Evolutionary conservation across 2,329 filamentous ascomycete genomes (phyloP).

Genomic region (Fusarium sp.): DNA sequence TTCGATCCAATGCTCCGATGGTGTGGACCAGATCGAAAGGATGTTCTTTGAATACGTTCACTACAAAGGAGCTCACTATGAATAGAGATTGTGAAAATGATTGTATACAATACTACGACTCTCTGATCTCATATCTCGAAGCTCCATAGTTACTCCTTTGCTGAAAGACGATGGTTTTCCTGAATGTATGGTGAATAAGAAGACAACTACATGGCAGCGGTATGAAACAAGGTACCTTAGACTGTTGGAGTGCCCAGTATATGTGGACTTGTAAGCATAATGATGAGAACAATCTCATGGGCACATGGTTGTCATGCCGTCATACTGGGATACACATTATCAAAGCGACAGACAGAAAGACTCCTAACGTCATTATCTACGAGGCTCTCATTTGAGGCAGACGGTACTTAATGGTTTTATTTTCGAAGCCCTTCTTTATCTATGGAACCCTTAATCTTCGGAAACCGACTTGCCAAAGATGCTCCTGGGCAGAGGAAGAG

Average conservation of each 20-base stretch:
- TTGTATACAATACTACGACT: neutral
- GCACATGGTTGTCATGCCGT: neutral
- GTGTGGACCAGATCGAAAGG: neutral
- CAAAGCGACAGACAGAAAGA: neutral
- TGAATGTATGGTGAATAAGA: neutral
- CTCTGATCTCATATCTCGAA: neutral
- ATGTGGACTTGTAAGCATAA: neutral
- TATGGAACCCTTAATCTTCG: neutral
- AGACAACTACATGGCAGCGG: neutral
- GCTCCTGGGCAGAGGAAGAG: neutral
- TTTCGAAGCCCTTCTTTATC: neutral
- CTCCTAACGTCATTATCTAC: neutral
- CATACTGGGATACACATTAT: neutral
- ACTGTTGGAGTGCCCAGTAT: neutral
- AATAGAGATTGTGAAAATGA: neutral
- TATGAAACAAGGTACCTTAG: neutral
- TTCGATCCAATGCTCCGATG: neutral
- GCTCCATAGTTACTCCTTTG: neutral
- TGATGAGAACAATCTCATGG: neutral
- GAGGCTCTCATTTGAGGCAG: neutral
- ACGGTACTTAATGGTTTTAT: neutral
- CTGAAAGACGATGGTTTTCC: neutral
- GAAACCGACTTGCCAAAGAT: neutral
- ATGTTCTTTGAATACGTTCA: neutral
- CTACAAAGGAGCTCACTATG: neutral